A percentile compares a stretch with the other conserved stretches of the same genome.
These are phyloP conservation scores for Discostella stelligeroides DNA, from an alignment of 108 stramenopile species.

Conservation along the genomic window DNA sequence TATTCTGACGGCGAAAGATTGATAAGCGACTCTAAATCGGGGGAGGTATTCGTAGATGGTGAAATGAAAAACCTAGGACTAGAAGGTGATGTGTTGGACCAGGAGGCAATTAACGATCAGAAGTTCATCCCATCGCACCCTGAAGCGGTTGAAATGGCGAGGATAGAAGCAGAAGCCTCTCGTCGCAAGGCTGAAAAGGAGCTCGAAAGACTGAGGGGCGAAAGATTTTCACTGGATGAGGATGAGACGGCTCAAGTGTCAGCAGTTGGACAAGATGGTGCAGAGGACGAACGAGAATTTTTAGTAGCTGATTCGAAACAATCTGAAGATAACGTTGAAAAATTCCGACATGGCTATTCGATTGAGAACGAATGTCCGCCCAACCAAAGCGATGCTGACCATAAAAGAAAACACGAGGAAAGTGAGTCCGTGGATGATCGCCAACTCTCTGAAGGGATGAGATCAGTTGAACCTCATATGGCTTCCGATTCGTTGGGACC, in stretches of 20 bases:
- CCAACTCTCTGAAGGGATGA: slow-evolving; percentile 10
- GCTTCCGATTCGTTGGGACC: no score
- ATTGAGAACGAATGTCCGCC: slow-evolving; percentile 5
- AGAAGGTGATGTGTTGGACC: no score
- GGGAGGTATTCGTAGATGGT: no score
- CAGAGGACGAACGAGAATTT: slow-evolving; percentile 6
- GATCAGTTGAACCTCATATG: no score
- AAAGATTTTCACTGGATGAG: slow-evolving; percentile 17
- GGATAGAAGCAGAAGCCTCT: slow-evolving; percentile 36
- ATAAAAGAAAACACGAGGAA: no score
- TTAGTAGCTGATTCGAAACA: neutral
- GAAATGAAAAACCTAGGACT: no score
- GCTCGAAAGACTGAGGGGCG: slow-evolving; percentile 8
- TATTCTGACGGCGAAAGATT: no score
- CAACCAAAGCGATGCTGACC: neutral
- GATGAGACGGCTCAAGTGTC: slow-evolving; percentile 16
- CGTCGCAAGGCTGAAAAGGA: slow-evolving; percentile 33
- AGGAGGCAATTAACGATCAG: no score
- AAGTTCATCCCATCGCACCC: neutral
- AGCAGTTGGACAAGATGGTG: slow-evolving; percentile 6
- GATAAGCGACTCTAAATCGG: no score
- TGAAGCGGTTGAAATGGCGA: slow-evolving; percentile 9
- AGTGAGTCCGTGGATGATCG: no score
- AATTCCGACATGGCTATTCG: slow-evolving; percentile 12
- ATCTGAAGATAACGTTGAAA: slow-evolving; percentile 10